Conservation (phyloP, 495 filamentous ascomycete species). For the Tricharina praecox region DNA sequence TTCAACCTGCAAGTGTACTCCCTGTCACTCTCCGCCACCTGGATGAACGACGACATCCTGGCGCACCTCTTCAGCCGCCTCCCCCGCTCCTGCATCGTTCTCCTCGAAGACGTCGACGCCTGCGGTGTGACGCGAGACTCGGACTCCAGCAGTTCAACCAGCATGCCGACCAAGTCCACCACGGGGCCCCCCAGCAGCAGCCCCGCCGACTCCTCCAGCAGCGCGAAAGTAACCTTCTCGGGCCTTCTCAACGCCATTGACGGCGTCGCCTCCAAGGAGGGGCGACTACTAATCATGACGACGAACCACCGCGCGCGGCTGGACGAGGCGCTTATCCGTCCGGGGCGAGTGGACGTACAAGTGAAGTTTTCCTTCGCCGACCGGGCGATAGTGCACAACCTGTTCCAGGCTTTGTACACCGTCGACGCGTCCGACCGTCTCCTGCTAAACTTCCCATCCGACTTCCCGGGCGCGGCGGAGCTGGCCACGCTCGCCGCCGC, state of each 20-base stretch:
- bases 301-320: conserved; percentile 62
- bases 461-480: conserved; percentile 19
- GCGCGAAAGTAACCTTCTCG: conserved; percentile 40
- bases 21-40: conserved; percentile 44
- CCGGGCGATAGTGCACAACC: conserved; percentile 11
- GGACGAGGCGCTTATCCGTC: conserved; percentile 58
- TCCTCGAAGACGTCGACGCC: conserved; percentile 60
- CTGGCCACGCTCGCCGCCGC: conserved; percentile 29
- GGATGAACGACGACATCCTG: conserved; percentile 54
- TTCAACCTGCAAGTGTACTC: conserved; percentile 58
- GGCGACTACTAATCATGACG: conserved; percentile 68
- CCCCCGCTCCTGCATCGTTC: conserved; percentile 49
- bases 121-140: not conserved
- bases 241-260: conserved; percentile 73
- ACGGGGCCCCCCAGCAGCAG: not conserved
- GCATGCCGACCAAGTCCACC: not conserved
- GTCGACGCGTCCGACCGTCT: not conserved
- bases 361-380: conserved; percentile 51
- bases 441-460: conserved; percentile 8
- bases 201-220: not conserved
- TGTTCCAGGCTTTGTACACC: conserved; percentile 18
- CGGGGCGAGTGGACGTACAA: conserved; percentile 58
- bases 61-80: conserved; percentile 51
- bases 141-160: not conserved
- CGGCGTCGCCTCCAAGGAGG: conserved; percentile 66